These are phyloP conservation scores for Colletotrichum euphorbiae DNA, from an alignment of 2,329 filamentous ascomycete species.

Conservation along the genomic window DNA sequence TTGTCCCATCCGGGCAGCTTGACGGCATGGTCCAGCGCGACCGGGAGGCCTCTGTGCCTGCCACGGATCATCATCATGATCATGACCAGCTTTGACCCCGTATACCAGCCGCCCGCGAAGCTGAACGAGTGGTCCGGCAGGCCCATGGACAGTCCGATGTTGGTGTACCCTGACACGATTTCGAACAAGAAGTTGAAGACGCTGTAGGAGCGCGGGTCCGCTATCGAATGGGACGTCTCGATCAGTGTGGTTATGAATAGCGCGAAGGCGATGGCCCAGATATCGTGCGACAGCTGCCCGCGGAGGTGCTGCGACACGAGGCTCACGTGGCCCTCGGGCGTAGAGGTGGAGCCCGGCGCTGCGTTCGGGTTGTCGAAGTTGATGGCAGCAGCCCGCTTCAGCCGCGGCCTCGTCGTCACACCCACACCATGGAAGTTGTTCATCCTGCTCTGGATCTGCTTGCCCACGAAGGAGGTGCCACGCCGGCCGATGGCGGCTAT, in stretches of 20 bases:
- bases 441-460: conserved; percentile 62
- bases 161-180: conserved; percentile 68
- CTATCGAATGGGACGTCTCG: conserved; percentile 66
- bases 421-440: conserved; percentile 60
- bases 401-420: conserved; percentile 44
- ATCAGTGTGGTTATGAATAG: conserved; percentile 70
- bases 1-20: conserved; percentile 52
- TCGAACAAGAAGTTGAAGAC: conserved; percentile 72
- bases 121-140: conserved; percentile 65
- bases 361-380: conserved; percentile 20
- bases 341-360: conserved; percentile 32
- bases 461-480: conserved; percentile 60
- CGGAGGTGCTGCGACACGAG: conserved; percentile 69
- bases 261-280: conserved; percentile 74
- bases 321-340: conserved; percentile 54
- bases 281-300: conserved; percentile 73
- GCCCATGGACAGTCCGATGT: conserved; percentile 70
- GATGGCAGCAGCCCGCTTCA: conserved; percentile 27
- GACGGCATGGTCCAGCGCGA: conserved; percentile 66
- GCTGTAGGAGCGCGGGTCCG: conserved; percentile 63
- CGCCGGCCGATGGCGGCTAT: conserved; percentile 40
- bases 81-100: conserved; percentile 68
- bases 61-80: conserved; percentile 68
- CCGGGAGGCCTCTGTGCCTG: conserved; percentile 66
- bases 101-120: conserved; percentile 66